These are phyloP conservation scores for Penicillium sp. DNA, from an alignment of 2,329 filamentous ascomycete genomes.

Conservation along the genomic window DNA sequence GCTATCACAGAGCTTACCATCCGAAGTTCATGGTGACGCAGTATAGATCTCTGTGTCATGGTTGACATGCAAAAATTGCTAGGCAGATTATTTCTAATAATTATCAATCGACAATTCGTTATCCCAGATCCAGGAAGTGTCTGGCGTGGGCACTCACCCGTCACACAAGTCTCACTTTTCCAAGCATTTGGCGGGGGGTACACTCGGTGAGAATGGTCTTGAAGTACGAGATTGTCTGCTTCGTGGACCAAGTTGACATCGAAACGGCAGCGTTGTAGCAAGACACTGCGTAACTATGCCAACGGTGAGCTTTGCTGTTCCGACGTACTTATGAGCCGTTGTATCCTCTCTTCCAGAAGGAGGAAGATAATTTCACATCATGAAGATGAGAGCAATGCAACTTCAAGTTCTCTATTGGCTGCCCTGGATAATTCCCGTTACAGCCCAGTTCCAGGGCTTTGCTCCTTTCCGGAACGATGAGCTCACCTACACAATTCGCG, in stretches of 20 bases:
- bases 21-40: not conserved
- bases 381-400: not conserved
- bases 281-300: conserved; percentile 2
- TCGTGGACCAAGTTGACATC: not conserved
- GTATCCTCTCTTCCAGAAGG: not conserved
- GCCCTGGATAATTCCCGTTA: not conserved
- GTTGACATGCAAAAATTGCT: not conserved
- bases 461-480: conserved; percentile 11
- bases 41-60: not conserved
- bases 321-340: not conserved
- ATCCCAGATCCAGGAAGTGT: not conserved
- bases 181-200: not conserved
- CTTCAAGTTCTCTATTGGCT: not conserved
- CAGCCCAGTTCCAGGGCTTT: conserved; percentile 19
- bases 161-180: conserved; percentile 3
- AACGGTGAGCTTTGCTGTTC: not conserved
- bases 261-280: not conserved
- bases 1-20: not conserved
- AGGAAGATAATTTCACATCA: not conserved
- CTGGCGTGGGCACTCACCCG: not conserved
- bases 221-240: not conserved
- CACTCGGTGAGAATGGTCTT: not conserved
- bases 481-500: conserved; percentile 52
- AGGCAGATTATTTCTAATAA: not conserved
- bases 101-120: not conserved